Evolutionary conservation across 495 filamentous ascomycete genomes (phyloP).

Genomic region (Aspergillus ostianus): DNA sequence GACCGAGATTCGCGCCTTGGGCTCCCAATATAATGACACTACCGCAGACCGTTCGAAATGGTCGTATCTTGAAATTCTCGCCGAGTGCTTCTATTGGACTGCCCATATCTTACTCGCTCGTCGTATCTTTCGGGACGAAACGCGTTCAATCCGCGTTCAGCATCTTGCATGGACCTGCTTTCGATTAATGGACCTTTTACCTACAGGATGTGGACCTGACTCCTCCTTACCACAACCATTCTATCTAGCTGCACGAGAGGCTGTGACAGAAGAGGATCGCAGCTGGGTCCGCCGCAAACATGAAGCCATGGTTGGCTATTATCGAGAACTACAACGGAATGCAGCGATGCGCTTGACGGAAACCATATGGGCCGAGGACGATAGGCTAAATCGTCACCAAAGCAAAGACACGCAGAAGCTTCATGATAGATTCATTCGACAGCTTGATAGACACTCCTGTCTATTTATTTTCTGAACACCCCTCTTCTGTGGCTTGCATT

Average conservation of each 20-base stretch:
- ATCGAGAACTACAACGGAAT: background rate
- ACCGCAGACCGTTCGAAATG: no score
- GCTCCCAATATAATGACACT: no score
- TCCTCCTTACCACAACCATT: background rate
- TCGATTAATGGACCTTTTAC: background rate
- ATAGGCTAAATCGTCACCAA: no score
- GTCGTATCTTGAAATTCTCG: background rate
- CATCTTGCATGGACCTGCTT: background rate
- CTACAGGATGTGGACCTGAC: background rate
- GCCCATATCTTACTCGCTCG: background rate
- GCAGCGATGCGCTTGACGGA: background rate
- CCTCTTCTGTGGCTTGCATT: no score
- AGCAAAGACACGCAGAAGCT: no score
- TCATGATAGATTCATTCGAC: no score
- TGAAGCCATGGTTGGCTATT: background rate
- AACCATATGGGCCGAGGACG: background rate
- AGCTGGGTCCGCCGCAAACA: background rate
- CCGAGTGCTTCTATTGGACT: background rate
- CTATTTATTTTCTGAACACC: no score
- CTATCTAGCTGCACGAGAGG: background rate
- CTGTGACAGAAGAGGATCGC: background rate
- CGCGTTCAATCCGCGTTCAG: background rate
- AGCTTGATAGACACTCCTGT: no score
- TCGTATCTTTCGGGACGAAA: no score
- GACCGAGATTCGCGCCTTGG: no score